These are phyloP conservation scores for Pseudoneurospora amorphoporcata DNA, from an alignment of 495 filamentous ascomycete species.

Conservation along the genomic window DNA sequence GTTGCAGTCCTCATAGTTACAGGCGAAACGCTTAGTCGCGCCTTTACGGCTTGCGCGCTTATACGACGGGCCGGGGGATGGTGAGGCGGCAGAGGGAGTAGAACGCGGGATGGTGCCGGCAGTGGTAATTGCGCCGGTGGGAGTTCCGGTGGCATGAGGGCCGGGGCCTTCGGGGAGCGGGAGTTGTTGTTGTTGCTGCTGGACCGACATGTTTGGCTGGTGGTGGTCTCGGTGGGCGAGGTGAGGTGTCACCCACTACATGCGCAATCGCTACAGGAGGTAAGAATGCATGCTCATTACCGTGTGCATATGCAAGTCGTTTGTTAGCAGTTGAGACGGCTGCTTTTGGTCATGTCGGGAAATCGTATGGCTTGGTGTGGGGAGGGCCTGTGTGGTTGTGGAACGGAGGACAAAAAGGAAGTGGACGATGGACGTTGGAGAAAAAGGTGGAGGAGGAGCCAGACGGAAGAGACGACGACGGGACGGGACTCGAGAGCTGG, in stretches of 20 bases:
- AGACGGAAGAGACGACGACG: background rate
- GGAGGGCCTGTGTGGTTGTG: background rate
- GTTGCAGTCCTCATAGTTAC: constrained; percentile 73
- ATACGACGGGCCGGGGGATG: constrained; percentile 12
- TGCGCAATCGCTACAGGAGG: background rate
- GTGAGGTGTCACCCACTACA: background rate
- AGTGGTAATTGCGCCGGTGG: background rate
- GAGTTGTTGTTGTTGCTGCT: background rate
- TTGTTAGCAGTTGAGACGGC: background rate
- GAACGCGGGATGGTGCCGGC: background rate
- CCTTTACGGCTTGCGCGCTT: constrained; percentile 42
- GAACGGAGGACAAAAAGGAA: background rate
- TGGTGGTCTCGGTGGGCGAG: background rate
- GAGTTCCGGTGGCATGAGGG: background rate
- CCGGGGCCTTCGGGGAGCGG: background rate
- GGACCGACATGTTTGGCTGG: background rate
- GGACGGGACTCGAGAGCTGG: background rate
- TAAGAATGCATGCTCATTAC: background rate
- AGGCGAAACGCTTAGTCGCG: constrained; percentile 55
- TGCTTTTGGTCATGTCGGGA: background rate
- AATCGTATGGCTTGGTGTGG: background rate
- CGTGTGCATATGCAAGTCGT: background rate
- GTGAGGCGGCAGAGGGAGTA: background rate
- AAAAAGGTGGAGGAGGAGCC: background rate
- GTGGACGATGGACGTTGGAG: background rate